Percentiles rank a stretch among this genome's conserved stretches.
Evolutionary conservation across 2,329 filamentous ascomycete species (phyloP).

Genomic region (Daldinia sp.): DNA sequence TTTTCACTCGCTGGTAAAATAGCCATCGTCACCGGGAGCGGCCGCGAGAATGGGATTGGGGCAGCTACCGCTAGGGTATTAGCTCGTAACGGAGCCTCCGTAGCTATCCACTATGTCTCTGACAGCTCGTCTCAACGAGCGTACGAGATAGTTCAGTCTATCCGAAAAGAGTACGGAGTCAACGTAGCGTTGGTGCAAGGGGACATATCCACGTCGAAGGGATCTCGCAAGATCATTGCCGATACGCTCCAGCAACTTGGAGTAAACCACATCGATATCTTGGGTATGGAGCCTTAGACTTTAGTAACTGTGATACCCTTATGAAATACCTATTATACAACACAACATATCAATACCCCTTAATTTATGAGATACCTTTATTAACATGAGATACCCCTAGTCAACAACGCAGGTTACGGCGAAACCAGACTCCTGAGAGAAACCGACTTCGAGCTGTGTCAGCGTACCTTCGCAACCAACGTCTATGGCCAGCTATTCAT

Average conservation of each 20-base stretch:
- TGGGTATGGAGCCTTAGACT: constrained; percentile 46
- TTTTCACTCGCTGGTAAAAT: constrained; percentile 52
- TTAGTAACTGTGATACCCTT: background rate
- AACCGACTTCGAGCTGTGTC: constrained; percentile 25
- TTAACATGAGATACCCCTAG: constrained; percentile 13
- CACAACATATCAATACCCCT: background rate
- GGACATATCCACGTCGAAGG: constrained; percentile 46
- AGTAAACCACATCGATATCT: constrained; percentile 52
- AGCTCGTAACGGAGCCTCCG: constrained; percentile 52
- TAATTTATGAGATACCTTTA: background rate
- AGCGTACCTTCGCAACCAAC: constrained; percentile 41
- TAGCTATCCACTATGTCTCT: constrained; percentile 53
- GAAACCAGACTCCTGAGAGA: constrained; percentile 28
- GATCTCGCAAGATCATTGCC: constrained; percentile 45
- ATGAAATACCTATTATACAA: background rate
- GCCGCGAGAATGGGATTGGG: constrained; percentile 54
- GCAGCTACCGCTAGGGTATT: constrained; percentile 53
- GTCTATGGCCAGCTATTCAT: constrained; percentile 42
- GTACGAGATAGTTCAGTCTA: constrained; percentile 40
- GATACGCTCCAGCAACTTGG: constrained; percentile 49
- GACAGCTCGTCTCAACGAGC: constrained; percentile 46
- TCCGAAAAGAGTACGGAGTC: constrained; percentile 44
- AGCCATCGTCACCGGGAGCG: constrained; percentile 57
- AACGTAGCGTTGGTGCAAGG: constrained; percentile 47
- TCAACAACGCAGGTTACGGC: constrained; percentile 41